phyloP scores from a whole-genome alignment of 2,329 filamentous ascomycete genomes.

The Aaosphaeria arxii region DNA sequence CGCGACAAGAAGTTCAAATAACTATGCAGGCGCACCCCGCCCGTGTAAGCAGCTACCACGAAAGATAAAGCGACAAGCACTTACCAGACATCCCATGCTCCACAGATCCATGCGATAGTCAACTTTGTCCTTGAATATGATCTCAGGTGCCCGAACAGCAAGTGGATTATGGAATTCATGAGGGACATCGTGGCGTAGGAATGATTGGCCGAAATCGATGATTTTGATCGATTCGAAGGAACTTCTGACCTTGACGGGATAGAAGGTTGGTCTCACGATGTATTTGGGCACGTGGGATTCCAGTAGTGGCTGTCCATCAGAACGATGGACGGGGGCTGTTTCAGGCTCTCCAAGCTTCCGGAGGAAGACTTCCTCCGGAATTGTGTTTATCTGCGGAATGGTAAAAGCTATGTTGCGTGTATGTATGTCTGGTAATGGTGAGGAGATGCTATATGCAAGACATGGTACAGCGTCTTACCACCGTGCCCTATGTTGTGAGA shows the following conservation, averaged over 20 bases:
- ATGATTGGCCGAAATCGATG: background rate
- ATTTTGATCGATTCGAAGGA: background rate
- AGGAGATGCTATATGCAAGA: too few species aligned
- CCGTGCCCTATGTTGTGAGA: too few species aligned
- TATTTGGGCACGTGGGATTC: background rate
- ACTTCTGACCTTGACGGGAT: background rate
- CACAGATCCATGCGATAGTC: slow-evolving; percentile 39
- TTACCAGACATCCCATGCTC: slow-evolving; percentile 24
- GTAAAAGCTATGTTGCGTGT: too few species aligned
- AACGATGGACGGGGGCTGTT: too few species aligned
- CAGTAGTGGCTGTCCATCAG: background rate
- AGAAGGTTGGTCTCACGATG: background rate
- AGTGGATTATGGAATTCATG: slow-evolving; percentile 34
- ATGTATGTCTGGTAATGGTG: too few species aligned
- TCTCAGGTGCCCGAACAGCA: slow-evolving; percentile 35
- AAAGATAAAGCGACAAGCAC: background rate
- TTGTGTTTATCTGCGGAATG: too few species aligned
- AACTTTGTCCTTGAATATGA: slow-evolving; percentile 35
- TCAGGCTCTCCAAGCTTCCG: too few species aligned
- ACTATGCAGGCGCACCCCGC: background rate
- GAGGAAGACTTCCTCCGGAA: too few species aligned
- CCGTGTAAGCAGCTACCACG: background rate
- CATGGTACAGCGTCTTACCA: too few species aligned
- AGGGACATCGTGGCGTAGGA: slow-evolving; percentile 7
- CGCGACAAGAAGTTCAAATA: background rate